A percentile compares a stretch with the other conserved stretches of the same genome.
These are phyloP conservation scores for Jackrogersella minutella DNA, from an alignment of 495 filamentous ascomycete species.

Conservation along the genomic window DNA sequence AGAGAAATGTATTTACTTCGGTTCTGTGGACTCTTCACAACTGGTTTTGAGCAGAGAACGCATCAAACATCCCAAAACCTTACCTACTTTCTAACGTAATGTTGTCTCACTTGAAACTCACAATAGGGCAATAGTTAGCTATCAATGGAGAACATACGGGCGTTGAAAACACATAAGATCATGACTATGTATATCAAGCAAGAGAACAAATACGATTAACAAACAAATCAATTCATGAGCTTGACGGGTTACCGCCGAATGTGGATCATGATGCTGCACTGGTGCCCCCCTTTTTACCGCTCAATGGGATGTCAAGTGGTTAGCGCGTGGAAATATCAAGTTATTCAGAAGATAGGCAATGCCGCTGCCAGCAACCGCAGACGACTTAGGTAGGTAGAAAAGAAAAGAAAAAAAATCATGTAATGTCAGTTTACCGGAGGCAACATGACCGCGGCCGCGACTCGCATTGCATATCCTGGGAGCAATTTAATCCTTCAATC, in stretches of 20 bases:
- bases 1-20: conserved; percentile 10
- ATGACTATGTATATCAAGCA: conserved; percentile 2
- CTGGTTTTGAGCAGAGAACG: not conserved
- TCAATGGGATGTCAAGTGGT: not conserved
- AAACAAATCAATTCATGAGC: conserved; percentile 7
- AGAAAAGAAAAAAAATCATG: too few species aligned
- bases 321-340: not conserved
- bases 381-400: conserved; percentile 17
- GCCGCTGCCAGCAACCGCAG: conserved; percentile 11
- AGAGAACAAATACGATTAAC: not conserved
- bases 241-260: not conserved
- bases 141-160: not conserved
- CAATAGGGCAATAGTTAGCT: not conserved
- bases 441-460: conserved; percentile 6
- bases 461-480: conserved; percentile 24
- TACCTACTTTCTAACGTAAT: not conserved
- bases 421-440: conserved; percentile 6
- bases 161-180: not conserved
- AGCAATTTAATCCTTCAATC: conserved; percentile 35
- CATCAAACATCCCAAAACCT: not conserved
- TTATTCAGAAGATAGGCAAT: conserved; percentile 20
- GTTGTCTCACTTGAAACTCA: not conserved
- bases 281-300: conserved; percentile 12
- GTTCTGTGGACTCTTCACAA: not conserved
- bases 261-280: conserved; percentile 20